These are phyloP conservation scores for Abortiporus biennis DNA, from an alignment of 1,284 basidiomycete species.

Conservation along the genomic window DNA sequence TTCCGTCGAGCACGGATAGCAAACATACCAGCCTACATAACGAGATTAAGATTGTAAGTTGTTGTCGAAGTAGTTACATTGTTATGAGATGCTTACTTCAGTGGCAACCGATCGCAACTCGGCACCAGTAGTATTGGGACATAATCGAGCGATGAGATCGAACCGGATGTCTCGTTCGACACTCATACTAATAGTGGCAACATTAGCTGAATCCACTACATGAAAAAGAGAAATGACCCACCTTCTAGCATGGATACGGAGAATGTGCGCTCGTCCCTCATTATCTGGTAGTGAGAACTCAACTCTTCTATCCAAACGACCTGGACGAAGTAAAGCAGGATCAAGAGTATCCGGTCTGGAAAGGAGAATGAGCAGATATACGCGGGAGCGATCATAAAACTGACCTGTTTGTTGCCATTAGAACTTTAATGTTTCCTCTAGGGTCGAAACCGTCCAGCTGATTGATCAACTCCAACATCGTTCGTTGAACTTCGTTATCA, in stretches of 20 bases:
- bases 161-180: constrained; percentile 97
- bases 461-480: constrained; percentile 99
- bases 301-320: constrained; percentile 92
- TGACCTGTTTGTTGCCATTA: constrained; percentile 97
- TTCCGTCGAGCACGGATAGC: constrained; percentile 96
- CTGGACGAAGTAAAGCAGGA: constrained; percentile 93
- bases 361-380: constrained; percentile 5
- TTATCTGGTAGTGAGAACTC: constrained; percentile 96
- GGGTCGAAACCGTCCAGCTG: constrained; percentile 99
- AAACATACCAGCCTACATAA: constrained; percentile 92
- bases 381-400: constrained; percentile 15
- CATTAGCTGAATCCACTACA: constrained; percentile 6
- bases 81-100: constrained; percentile 54
- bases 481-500: constrained; percentile 98
- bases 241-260: constrained; percentile 96
- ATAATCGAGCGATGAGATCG: constrained; percentile 94
- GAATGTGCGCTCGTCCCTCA: constrained; percentile 94
- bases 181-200: constrained; percentile 70
- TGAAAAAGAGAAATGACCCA: constrained; percentile 26
- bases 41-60: constrained; percentile 5
- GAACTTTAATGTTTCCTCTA: constrained; percentile 97
- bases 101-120: constrained; percentile 96
- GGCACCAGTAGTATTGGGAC: constrained; percentile 97
- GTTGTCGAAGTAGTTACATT: constrained; percentile 3
- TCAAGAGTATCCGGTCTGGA: constrained; percentile 94